phyloP scores from a whole-genome alignment of 164 flowering plant species.

The Paratinospora sagittata region DNA sequence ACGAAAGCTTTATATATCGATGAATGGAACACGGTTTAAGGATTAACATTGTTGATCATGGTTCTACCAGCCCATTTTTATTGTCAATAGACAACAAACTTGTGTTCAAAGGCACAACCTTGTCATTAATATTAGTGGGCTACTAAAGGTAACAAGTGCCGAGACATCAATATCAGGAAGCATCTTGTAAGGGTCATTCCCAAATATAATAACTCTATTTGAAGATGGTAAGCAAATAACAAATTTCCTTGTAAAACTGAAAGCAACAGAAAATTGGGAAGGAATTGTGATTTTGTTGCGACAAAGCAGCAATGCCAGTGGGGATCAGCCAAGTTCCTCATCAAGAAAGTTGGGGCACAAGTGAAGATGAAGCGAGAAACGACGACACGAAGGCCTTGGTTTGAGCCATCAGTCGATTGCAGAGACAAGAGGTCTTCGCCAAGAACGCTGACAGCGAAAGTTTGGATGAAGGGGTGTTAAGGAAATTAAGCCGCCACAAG shows the following conservation, averaged over 20 bases:
- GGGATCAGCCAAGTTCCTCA: no score
- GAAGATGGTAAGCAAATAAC: constrained; percentile 30
- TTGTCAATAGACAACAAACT: constrained; percentile 16
- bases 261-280: constrained; percentile 21
- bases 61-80: constrained; percentile 22
- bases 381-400: no score
- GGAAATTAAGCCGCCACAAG: constrained; percentile 23
- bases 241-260: constrained; percentile 29
- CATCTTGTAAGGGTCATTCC: constrained; percentile 34
- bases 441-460: constrained; percentile 13
- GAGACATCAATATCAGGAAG: constrained; percentile 23
- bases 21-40: constrained; percentile 22
- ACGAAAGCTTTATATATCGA: constrained; percentile 29
- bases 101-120: constrained; percentile 20
- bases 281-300: constrained; percentile 21
- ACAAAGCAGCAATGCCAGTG: constrained; percentile 30
- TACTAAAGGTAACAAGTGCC: constrained; percentile 17
- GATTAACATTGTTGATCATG: constrained; percentile 21
- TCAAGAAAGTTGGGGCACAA: no score
- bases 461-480: constrained; percentile 17
- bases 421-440: constrained; percentile 19
- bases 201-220: constrained; percentile 32
- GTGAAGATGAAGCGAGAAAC: no score
- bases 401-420: constrained; percentile 27
- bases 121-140: constrained; percentile 24